phyloP scores from a whole-genome alignment of 75 land plant species.

The Pseudotsuga menziesii region DNA sequence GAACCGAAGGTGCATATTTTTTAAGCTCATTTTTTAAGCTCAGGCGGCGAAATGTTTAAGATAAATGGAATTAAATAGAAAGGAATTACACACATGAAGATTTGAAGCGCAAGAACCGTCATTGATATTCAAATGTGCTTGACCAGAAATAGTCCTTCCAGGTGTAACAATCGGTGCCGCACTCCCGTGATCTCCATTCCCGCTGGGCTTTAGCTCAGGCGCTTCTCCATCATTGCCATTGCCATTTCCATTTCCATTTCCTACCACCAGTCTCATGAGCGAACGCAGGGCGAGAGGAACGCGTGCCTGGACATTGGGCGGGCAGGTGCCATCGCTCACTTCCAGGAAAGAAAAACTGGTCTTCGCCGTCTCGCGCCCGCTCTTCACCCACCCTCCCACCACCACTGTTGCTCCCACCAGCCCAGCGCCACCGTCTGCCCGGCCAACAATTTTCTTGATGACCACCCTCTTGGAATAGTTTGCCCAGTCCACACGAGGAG shows the following conservation, averaged over 20 bases:
- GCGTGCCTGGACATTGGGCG: conserved; percentile 32
- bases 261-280: conserved; percentile 23
- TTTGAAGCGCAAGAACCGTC: conserved; percentile 77
- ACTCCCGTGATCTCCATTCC: no score
- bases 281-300: conserved; percentile 35
- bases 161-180: neutral
- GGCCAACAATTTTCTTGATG: no score
- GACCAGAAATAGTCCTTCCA: conserved; percentile 15
- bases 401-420: no score
- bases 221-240: neutral
- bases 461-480: no score
- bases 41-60: no score
- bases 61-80: no score
- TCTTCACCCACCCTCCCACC: conserved; percentile 37
- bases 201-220: neutral
- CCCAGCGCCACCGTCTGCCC: no score
- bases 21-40: no score
- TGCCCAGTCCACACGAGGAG: no score
- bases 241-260: neutral
- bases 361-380: conserved; percentile 49
- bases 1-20: no score
- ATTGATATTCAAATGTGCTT: conserved; percentile 50
- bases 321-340: conserved; percentile 28
- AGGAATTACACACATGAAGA: conserved; percentile 50
- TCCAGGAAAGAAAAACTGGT: conserved; percentile 18